Base-by-base conservation (phyloP, 2,329 filamentous ascomycete species). In the Beauveria caledonica region DNA sequence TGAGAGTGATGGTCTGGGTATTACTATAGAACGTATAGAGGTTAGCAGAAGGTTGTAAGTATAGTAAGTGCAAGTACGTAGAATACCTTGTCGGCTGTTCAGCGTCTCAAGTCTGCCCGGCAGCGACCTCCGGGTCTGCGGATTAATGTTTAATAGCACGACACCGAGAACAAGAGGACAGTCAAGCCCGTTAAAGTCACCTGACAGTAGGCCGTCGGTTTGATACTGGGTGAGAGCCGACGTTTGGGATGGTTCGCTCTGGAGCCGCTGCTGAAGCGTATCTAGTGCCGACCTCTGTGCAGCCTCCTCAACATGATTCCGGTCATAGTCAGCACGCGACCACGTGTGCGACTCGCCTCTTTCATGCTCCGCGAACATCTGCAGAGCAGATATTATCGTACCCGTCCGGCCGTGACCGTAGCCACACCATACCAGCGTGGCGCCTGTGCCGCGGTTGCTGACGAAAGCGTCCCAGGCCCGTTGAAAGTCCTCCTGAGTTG, bases 341-440 rank as follows among this genome's bases (percentile, higher is more conserved):
- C 48, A 50, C 6, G 25, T 25, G 17, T n/a, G 17, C 27, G 15
- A 13, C 6, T 50, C 17, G 15, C 48, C 48, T 4, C 48, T 50
- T n/a, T 33, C 48, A 8, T 44, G 29, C 44, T 62, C 44, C 5
- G 25, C 36, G 8, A 50, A 56, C 39, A 61, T 58, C 17, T 63
- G 62, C 11, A 63, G 27, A 6, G 57, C 60, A 8, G 40, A 27
- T n/a, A 63, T 13, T 39, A 62, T 51, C 0, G 58, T 61, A 1
- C 62, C 62, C 5, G 62, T 63, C 19, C 60, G 57, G 11, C 62
- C 62, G n/a, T 59, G 49, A 1, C 62, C 62, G 17, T 53, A 62
- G 39, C 62, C 62, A 15, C 62, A 63, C 58, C 60, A 63, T 1
- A 63, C 54, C 3, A 63, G 57, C 3, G 62, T 63, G 4, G 52